phyloP scores from a whole-genome alignment of 176 grass and related monocot genomes.

The Aegilops tauschii region DNA sequence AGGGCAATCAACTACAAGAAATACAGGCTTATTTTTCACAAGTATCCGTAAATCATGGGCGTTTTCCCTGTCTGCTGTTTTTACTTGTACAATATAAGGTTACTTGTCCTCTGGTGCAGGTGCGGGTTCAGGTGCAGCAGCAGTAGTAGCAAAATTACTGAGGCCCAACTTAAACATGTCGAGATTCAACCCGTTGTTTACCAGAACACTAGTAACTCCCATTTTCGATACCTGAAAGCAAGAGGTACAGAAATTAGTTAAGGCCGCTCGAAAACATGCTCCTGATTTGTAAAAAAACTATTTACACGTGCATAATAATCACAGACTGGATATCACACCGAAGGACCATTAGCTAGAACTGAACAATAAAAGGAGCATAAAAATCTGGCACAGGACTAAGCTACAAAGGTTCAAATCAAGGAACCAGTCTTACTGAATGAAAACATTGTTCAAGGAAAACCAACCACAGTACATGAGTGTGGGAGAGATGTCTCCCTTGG shows the following conservation, averaged over 20 bases:
- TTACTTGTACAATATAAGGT: conserved; percentile 17
- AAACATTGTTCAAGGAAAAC: background rate
- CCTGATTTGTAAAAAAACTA: background rate
- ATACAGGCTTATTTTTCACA: background rate
- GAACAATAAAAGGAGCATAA: background rate
- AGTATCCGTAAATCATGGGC: background rate
- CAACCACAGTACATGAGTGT: background rate
- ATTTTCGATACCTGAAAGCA: conserved; percentile 79
- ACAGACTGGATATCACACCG: background rate
- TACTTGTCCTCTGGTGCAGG: conserved; percentile 34
- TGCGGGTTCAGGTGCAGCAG: conserved; percentile 19
- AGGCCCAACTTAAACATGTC: conserved; percentile 86
- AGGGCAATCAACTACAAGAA: conserved; percentile 9
- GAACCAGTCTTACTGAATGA: background rate
- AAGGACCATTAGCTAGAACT: background rate
- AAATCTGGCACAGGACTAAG: background rate
- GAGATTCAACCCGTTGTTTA: conserved; percentile 79
- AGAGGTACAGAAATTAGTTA: background rate
- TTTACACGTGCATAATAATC: background rate
- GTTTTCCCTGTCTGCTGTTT: background rate
- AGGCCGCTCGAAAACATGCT: background rate
- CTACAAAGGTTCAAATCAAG: background rate
- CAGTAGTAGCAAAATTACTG: conserved; percentile 51
- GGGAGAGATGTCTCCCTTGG: background rate
- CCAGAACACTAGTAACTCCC: conserved; percentile 73